Evolutionary conservation across 2,329 filamentous ascomycete genomes (phyloP).

Genomic region (Colletotrichum sp.): DNA sequence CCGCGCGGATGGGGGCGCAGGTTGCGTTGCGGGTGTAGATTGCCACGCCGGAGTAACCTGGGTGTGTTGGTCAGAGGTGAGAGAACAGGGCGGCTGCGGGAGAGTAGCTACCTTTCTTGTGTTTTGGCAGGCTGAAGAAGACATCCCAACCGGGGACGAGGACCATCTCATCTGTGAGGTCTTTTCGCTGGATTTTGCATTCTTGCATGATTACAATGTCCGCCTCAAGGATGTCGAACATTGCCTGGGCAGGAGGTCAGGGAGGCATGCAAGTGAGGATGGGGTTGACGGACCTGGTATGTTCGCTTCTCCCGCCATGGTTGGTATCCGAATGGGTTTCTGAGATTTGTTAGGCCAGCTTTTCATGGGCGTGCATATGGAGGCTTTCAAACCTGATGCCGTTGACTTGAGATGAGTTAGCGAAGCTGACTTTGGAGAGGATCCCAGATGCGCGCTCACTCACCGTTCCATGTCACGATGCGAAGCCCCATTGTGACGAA

Average conservation of each 20-base stretch:
- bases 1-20: constrained; percentile 86
- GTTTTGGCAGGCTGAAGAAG: constrained; percentile 89
- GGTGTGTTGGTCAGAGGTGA: neutral
- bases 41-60: constrained; percentile 93
- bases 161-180: constrained; percentile 94
- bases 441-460: constrained; percentile 25
- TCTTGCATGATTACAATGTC: constrained; percentile 97
- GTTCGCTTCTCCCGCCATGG: constrained; percentile 78
- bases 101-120: constrained; percentile 78
- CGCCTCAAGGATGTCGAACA: constrained; percentile 92
- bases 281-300: constrained; percentile 60
- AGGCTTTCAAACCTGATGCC: constrained; percentile 69
- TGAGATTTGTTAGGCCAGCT: constrained; percentile 31
- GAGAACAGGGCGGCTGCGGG: neutral
- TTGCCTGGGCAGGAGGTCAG: constrained; percentile 60
- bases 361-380: neutral
- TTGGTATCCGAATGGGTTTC: constrained; percentile 84
- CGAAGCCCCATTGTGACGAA: constrained; percentile 69
- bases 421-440: neutral
- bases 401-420: constrained; percentile 64
- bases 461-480: constrained; percentile 88
- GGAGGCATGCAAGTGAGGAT: neutral
- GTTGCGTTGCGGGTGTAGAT: constrained; percentile 91
- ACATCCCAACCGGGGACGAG: constrained; percentile 94
- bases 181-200: constrained; percentile 93